Conservation (phyloP, 108 stramenopile genomes). For the Skeletonema tropicum region DNA sequence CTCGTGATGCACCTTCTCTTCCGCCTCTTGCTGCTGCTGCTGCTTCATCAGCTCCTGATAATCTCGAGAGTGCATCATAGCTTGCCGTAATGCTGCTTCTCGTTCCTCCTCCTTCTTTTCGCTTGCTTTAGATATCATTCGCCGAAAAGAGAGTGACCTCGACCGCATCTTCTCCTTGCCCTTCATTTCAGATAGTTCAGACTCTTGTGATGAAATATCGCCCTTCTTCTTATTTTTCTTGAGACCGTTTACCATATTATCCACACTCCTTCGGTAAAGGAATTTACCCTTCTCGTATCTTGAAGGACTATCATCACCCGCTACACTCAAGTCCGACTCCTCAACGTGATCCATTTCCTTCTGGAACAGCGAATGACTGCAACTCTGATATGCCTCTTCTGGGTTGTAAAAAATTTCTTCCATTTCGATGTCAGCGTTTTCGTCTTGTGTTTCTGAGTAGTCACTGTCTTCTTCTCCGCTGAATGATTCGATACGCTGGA, state of each 20-base stretch:
- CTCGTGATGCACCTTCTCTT: neutral
- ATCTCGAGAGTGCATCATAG: neutral
- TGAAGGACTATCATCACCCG: neutral
- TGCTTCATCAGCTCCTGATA: neutral
- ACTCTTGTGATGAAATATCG: neutral
- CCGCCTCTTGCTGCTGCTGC: neutral
- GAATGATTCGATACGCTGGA: constrained; percentile 20
- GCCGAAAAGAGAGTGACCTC: constrained; percentile 1
- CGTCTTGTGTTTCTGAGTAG: neutral
- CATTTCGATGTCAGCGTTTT: neutral
- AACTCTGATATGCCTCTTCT: constrained; percentile 14
- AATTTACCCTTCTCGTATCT: neutral
- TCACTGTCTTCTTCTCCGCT: constrained; percentile 20
- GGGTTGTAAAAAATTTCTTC: constrained; percentile 10
- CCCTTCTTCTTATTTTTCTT: neutral
- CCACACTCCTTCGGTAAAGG: neutral
- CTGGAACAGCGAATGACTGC: constrained; percentile 11
- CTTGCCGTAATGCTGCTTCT: neutral
- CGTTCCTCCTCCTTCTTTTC: neutral
- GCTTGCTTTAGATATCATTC: neutral
- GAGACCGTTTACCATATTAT: neutral
- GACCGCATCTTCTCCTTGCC: neutral
- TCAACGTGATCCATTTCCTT: constrained; percentile 10
- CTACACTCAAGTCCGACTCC: neutral
- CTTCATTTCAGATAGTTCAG: neutral